Evolutionary conservation across 169 alveolate species (phyloP).

Genomic region (Theileria luwenshuni): DNA sequence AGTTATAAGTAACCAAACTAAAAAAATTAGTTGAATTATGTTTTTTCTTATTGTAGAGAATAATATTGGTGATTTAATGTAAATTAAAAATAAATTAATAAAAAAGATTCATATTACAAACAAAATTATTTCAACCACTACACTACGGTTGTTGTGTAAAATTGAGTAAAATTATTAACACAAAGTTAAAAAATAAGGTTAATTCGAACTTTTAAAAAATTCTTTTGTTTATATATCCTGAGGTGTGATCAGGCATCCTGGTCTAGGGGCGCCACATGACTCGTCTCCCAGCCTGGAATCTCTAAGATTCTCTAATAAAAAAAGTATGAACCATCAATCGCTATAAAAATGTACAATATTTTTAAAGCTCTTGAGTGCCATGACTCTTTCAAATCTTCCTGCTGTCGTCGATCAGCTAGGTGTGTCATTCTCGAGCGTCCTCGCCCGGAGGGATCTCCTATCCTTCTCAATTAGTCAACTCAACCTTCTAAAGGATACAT

Average conservation of each 20-base stretch:
- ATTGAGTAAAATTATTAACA: background rate
- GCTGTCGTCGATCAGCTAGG: constrained; percentile 35
- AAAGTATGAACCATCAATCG: background rate
- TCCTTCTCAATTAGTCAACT: constrained; percentile 48
- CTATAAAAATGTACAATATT: background rate
- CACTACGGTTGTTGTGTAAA: constrained; percentile 5
- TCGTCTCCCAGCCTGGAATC: constrained; percentile 12
- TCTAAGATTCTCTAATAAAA: background rate
- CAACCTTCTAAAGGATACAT: constrained; percentile 26
- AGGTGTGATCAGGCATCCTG: constrained; percentile 9
- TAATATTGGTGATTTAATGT: background rate
- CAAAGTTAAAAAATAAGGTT: no score
- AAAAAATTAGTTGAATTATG: background rate
- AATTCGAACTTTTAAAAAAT: background rate
- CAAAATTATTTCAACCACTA: constrained; percentile 3
- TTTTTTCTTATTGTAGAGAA: background rate
- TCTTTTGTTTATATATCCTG: background rate
- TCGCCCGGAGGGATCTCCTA: constrained; percentile 29
- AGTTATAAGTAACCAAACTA: no score
- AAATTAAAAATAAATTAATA: constrained; percentile 7
- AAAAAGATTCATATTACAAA: background rate
- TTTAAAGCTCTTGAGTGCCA: constrained; percentile 8
- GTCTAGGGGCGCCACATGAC: constrained; percentile 11
- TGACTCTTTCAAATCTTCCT: constrained; percentile 27
- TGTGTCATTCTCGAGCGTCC: constrained; percentile 33